phyloP scores from a whole-genome alignment of 2,329 filamentous ascomycete genomes.

The Aspergillus versicolor region DNA sequence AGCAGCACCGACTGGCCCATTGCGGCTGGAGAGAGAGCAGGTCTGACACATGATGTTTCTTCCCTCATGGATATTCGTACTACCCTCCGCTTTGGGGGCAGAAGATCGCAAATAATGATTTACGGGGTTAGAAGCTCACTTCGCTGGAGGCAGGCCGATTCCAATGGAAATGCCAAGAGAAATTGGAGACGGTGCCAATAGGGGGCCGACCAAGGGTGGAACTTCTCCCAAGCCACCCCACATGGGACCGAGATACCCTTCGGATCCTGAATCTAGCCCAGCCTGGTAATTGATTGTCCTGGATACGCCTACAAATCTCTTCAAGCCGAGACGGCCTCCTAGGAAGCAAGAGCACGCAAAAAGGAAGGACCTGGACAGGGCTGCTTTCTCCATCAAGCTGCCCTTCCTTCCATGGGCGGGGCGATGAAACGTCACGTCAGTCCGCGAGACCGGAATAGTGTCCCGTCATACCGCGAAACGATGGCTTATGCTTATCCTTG shows the following conservation, averaged over 20 bases:
- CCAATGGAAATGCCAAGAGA: not conserved
- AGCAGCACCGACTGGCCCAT: not conserved
- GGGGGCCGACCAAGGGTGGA: constrained; percentile 4
- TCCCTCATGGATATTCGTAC: not conserved
- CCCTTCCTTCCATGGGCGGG: not conserved
- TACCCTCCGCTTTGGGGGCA: not conserved
- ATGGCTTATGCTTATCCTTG: constrained; percentile 3
- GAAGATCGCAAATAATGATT: not conserved
- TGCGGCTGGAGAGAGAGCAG: too few relatives aligned
- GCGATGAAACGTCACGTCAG: not conserved
- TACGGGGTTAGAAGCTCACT: not conserved
- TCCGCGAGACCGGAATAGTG: not conserved
- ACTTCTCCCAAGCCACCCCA: not conserved
- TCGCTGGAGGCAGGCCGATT: not conserved
- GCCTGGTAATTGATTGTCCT: not conserved
- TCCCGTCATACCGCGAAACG: not conserved
- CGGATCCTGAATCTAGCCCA: not conserved
- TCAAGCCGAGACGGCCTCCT: not conserved
- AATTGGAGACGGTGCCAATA: constrained; percentile 8
- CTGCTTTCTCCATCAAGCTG: not conserved
- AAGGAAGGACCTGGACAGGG: not conserved
- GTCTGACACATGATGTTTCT: not conserved
- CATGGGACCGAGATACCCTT: constrained; percentile 5
- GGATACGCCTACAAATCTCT: not conserved
- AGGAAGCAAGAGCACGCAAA: not conserved